A percentile compares a stretch with the other conserved stretches of the same genome.
Conservation (phyloP, 2,329 filamentous ascomycete species). For the Xylariaceae sp. region DNA sequence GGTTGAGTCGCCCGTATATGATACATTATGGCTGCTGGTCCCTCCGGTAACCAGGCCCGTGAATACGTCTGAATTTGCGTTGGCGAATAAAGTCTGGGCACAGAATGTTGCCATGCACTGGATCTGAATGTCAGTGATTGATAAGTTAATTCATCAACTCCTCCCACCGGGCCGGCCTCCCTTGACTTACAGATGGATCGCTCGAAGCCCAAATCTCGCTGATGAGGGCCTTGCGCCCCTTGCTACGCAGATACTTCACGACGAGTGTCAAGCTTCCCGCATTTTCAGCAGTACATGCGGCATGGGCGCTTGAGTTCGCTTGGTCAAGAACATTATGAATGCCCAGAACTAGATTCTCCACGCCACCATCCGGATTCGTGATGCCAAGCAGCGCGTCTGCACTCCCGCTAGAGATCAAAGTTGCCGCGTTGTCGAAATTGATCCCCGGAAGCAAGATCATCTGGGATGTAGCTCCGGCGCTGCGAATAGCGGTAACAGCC, state of each 20-base stretch:
- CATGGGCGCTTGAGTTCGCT: conserved; percentile 51
- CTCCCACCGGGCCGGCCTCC: background rate
- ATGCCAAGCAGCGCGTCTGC: conserved; percentile 49
- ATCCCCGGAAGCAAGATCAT: conserved; percentile 62
- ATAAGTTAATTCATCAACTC: background rate
- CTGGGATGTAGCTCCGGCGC: conserved; percentile 58
- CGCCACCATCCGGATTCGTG: conserved; percentile 56
- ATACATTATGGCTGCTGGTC: conserved; percentile 41
- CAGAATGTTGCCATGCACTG: conserved; percentile 44
- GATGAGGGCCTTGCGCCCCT: conserved; percentile 47
- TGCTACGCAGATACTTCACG: conserved; percentile 44
- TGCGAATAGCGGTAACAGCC: conserved; percentile 61
- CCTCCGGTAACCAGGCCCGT: conserved; percentile 45
- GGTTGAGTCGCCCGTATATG: conserved; percentile 43
- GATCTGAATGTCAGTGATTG: background rate
- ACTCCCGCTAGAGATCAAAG: conserved; percentile 46
- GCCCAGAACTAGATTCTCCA: conserved; percentile 53
- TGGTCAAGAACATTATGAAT: conserved; percentile 59
- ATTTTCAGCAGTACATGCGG: conserved; percentile 51
- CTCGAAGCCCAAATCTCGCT: conserved; percentile 51
- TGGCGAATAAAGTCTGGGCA: conserved; percentile 44
- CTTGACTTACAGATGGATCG: conserved; percentile 37
- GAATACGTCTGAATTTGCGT: conserved; percentile 45
- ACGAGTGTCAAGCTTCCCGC: conserved; percentile 45
- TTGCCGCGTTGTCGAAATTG: conserved; percentile 51